phyloP scores from a whole-genome alignment of 139 green algal species.

The Bryopsis sp. region DNA sequence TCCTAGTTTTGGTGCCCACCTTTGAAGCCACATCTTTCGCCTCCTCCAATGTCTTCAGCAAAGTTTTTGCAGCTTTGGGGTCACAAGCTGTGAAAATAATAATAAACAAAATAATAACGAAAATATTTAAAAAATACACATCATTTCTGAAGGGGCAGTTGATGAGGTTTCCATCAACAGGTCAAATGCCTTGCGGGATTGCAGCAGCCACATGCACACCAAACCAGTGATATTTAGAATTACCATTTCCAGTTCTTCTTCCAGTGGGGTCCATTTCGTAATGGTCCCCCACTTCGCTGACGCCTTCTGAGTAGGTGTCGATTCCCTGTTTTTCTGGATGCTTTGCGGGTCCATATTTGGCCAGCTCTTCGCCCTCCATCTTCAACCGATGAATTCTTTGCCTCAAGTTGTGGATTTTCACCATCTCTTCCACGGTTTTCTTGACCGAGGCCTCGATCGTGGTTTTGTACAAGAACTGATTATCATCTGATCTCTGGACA shows the following conservation, averaged over 20 bases:
- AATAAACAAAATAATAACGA: not conserved
- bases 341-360: constrained; percentile 64
- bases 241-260: constrained; percentile 58
- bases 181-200: too few relatives aligned
- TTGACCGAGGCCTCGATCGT: constrained; percentile 36
- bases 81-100: constrained; percentile 37
- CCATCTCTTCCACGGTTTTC: constrained; percentile 38
- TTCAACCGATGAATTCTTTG: constrained; percentile 58
- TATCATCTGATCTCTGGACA: constrained; percentile 51
- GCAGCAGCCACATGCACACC: not conserved
- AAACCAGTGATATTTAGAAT: not conserved
- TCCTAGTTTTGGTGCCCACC: too few relatives aligned
- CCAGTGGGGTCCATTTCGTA: constrained; percentile 71
- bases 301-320: constrained; percentile 53
- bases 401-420: constrained; percentile 58
- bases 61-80: constrained; percentile 41
- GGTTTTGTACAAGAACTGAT: constrained; percentile 71
- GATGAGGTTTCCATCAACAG: too few relatives aligned
- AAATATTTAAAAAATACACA: too few relatives aligned
- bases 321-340: constrained; percentile 62
- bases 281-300: constrained; percentile 39
- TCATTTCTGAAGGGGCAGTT: too few relatives aligned
- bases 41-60: constrained; percentile 50
- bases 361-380: constrained; percentile 66
- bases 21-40: constrained; percentile 33